A percentile compares a stretch with the other conserved stretches of the same genome.
Evolutionary conservation across 2,329 filamentous ascomycete species (phyloP).

Genomic region (Botryotinia narcissicola): DNA sequence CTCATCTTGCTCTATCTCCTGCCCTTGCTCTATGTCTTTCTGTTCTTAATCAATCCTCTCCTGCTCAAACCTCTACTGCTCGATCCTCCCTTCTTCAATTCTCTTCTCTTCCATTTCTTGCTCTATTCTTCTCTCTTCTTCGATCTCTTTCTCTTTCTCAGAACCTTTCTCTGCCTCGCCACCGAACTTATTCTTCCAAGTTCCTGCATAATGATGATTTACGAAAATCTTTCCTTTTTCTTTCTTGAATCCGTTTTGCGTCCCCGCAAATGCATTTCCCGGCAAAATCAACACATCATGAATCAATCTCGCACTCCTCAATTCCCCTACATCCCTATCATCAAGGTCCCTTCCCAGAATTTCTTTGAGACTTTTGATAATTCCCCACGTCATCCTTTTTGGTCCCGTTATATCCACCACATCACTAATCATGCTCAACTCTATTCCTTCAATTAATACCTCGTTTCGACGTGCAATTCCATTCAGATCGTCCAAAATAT

Average conservation of each 20-base stretch:
- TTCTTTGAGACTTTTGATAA: background rate
- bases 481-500: background rate
- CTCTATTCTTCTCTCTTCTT: background rate
- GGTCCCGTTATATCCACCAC: conserved; percentile 10
- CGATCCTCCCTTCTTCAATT: background rate
- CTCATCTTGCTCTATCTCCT: background rate
- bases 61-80: background rate
- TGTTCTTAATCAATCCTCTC: background rate
- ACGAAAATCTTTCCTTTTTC: background rate
- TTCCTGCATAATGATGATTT: conserved; percentile 11
- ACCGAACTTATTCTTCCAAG: conserved; percentile 10
- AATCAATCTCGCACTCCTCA: background rate
- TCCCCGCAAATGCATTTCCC: background rate
- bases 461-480: background rate
- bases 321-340: conserved; percentile 3
- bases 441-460: background rate
- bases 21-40: background rate
- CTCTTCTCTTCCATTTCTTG: background rate
- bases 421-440: conserved; percentile 2
- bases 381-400: conserved; percentile 9
- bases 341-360: background rate
- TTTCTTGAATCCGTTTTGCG: conserved; percentile 1
- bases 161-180: conserved; percentile 5
- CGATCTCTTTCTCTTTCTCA: conserved; percentile 2
- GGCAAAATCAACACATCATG: conserved; percentile 9